Base-by-base conservation (phyloP, 2,329 filamentous ascomycete species). In the Colletotrichum noveboracense region DNA sequence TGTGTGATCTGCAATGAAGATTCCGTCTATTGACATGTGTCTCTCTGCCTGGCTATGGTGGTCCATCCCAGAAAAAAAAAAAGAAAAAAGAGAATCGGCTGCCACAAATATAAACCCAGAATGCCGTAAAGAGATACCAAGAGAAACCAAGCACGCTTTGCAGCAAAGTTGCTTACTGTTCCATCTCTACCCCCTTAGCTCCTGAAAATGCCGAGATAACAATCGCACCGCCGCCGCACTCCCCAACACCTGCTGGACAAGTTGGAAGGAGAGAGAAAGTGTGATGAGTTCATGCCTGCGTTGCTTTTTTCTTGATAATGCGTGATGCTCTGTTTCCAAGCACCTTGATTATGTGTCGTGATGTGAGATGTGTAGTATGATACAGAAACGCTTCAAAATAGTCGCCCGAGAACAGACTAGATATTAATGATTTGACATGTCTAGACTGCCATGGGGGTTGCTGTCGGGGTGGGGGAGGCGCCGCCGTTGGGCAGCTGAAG, bases 401-500 rank as follows among this genome's bases (percentile, higher is more conserved):
- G 65, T 60, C 28, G 74, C 60, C 48, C 70, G 38, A 36, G 24
- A 70, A 56, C 64, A 38, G 32, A 68, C 69, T 43, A n/a, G 26
- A 62, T 26, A 60, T 52, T 64, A 65, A 61, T 34, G 21, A 48
- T 26, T 32, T 13, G 24, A 24, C 48, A 26, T 30, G 64, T 56
- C 65, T 76, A 76, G n/a, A 69, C 64, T 60, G 71, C 32, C 67
- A 72, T 72, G 43, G 72, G 72, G 36, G 72, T 76, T 16, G 68
- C 28, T 5, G 75, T 75, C 10, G 75, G 32, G 30, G 68, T 69
- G n/a, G 75, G 68, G 13, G 75, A 77, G 18, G 67, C 34, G 36
- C 56, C 34, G 36, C 56, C 68, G 48, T 69, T 70, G 43, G 89
- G 89, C 43, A 90, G 80, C 80, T 90, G 85, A 82, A 91, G 84